Base-by-base conservation (phyloP, 495 filamentous ascomycete genomes). In the Penicillium flavigenum region DNA sequence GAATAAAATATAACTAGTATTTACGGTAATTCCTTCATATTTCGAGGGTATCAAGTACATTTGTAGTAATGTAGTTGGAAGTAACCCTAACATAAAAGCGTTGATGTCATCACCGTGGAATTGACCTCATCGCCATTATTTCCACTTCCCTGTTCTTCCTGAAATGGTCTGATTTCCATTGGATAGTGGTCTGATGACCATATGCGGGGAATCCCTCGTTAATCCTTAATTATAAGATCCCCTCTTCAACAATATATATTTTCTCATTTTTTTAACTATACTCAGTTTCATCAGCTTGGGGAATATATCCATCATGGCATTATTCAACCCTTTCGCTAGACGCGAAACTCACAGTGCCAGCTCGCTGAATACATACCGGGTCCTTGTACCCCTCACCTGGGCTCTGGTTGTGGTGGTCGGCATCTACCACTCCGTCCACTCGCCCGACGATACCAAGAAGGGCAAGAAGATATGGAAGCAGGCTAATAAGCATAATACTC, bases 371-470 rank as follows among this genome's bases (percentile, higher is more conserved):
- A 63, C 76, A 22, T 85, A 93, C 78, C 88, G 88, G 60, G 66
- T 90, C 62, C 68, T 90, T 39, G 89, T 88, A 6, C 73, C 84
- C 17, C 50, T 92, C 36, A 83, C 87, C 8, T 96, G 88, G 87
- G 68, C 88, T 34, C 72, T 95, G 52, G 78, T 87, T 14, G 72
- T 93, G 47, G 64, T 89, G 51, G 76, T 83, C 32, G 79, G 84
- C 51, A 71, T 93, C 61, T 88, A 88, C 73, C 92, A 93, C 64
- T 83, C 82, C 38, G 62, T 86, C 69, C 64, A 84, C 53, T 72
- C 73, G 19, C 88, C 89, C 0, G 64, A 79, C 32, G 86, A 89
- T 65, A 82, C 80, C 44, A 72, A 79, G 59, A 73, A 83, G 62
- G 65, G 74, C 45, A 76, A 81, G 52, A 72, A 69, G 45, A 87